These are phyloP conservation scores for Escovopsis weberi DNA, from an alignment of 2,329 filamentous ascomycete species.

Conservation along the genomic window DNA sequence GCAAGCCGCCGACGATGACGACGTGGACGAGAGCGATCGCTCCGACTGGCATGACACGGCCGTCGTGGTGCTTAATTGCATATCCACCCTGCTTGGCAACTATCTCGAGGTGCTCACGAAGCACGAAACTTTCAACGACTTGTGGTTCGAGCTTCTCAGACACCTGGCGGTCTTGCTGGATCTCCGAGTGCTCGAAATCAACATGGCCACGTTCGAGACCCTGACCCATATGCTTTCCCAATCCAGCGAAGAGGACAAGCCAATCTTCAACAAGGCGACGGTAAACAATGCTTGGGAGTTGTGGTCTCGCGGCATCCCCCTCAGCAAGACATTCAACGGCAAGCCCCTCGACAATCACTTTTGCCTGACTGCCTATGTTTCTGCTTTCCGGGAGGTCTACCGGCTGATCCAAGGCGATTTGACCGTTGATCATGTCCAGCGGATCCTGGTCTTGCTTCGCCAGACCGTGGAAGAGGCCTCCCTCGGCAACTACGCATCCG, in stretches of 20 bases:
- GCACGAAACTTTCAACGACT: constrained; percentile 49
- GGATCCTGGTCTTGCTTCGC: constrained; percentile 58
- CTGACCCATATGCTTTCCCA: constrained; percentile 47
- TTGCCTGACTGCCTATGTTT: constrained; percentile 73
- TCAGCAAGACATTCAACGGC: constrained; percentile 18
- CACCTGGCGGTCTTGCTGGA: constrained; percentile 52
- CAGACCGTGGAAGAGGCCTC: constrained; percentile 58
- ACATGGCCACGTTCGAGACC: constrained; percentile 55
- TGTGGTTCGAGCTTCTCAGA: constrained; percentile 62
- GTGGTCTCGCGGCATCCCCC: constrained; percentile 53
- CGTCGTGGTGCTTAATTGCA: constrained; percentile 57
- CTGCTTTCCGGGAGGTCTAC: constrained; percentile 64
- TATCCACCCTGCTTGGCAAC: constrained; percentile 57
- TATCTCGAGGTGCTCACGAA: constrained; percentile 60
- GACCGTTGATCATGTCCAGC: constrained; percentile 43
- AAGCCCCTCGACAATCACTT: constrained; percentile 56
- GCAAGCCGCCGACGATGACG: constrained; percentile 21
- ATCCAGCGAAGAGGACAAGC: constrained; percentile 26
- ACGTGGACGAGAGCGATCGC: constrained; percentile 26
- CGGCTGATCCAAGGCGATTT: constrained; percentile 53
- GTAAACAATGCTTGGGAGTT: constrained; percentile 52
- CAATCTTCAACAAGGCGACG: constrained; percentile 33
- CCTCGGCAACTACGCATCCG: constrained; percentile 51
- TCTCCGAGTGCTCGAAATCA: constrained; percentile 52
- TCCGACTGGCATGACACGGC: constrained; percentile 61